These are phyloP conservation scores for Tetradesmus lagerheimii DNA, from an alignment of 139 green algal species.

Conservation along the genomic window DNA sequence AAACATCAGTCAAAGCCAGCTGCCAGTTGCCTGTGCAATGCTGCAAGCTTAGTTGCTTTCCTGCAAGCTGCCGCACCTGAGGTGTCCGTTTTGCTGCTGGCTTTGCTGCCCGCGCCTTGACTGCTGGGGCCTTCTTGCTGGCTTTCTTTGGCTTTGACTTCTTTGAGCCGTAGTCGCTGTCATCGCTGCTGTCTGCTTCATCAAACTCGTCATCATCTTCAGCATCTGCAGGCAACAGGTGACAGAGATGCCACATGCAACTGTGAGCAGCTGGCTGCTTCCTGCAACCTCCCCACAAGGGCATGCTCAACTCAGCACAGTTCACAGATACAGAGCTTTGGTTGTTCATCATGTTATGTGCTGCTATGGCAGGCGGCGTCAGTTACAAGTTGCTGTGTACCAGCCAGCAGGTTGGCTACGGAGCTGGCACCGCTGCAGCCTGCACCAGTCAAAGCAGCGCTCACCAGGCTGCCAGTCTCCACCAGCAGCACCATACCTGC, in stretches of 20 bases:
- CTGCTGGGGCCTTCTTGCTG: constrained; percentile 8
- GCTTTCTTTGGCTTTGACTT: neutral
- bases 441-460: neutral
- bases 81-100: neutral
- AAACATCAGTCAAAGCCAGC: neutral
- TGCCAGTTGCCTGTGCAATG: neutral
- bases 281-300: neutral
- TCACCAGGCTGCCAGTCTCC: constrained; percentile 37
- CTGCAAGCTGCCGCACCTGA: neutral
- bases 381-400: neutral
- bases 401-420: neutral
- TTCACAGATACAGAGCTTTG: neutral
- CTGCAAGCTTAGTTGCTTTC: neutral
- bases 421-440: neutral
- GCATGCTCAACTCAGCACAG: too few relatives aligned
- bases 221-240: neutral
- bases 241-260: neutral
- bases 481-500: constrained; percentile 17
- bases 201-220: constrained; percentile 37
- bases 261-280: neutral
- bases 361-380: neutral
- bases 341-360: neutral
- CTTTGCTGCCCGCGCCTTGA: neutral
- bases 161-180: constrained; percentile 45
- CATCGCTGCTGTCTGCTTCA: constrained; percentile 45